Evolutionary conservation across 2,329 filamentous ascomycete species (phyloP).

Genomic region (Aspergillus calidoustus): DNA sequence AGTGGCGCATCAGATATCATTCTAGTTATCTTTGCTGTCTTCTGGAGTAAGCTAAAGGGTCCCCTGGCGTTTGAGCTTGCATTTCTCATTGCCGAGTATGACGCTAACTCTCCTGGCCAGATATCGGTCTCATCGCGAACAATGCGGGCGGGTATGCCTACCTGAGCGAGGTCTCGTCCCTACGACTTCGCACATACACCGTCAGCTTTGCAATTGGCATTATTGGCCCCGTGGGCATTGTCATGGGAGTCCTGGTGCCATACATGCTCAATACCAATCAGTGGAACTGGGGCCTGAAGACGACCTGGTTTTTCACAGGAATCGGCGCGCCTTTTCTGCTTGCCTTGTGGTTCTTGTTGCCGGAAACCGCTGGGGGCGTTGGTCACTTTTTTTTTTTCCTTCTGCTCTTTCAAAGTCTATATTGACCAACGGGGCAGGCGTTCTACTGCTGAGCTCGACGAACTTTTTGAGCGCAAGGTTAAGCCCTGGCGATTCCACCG

Average conservation of each 20-base stretch:
- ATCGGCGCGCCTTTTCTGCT: constrained; percentile 14
- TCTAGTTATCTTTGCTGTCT: constrained; percentile 11
- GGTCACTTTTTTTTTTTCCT: too few species aligned
- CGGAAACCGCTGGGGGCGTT: constrained; percentile 15
- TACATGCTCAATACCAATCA: constrained; percentile 20
- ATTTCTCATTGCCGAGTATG: too few species aligned
- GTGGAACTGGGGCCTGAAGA: constrained; percentile 19
- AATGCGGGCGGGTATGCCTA: constrained; percentile 36
- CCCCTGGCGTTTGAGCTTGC: not conserved
- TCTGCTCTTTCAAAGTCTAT: too few species aligned
- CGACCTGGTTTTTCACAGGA: constrained; percentile 17
- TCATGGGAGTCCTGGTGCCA: constrained; percentile 15
- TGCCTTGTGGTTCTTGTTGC: constrained; percentile 19
- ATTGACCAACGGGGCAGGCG: too few species aligned
- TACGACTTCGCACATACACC: constrained; percentile 34
- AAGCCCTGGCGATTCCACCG: too few species aligned
- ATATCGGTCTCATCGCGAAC: constrained; percentile 32
- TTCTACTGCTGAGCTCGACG: too few species aligned
- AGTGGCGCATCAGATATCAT: constrained; percentile 7
- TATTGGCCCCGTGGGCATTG: constrained; percentile 12
- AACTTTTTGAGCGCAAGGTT: too few species aligned
- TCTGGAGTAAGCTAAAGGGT: constrained; percentile 8
- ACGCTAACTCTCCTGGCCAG: constrained; percentile 6
- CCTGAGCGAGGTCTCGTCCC: constrained; percentile 43
- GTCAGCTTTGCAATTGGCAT: constrained; percentile 13